Evolutionary conservation across 495 filamentous ascomycete genomes (phyloP), one percentile per base, ranked within the genome.

Genomic region (Penicillium lividum): DNA sequence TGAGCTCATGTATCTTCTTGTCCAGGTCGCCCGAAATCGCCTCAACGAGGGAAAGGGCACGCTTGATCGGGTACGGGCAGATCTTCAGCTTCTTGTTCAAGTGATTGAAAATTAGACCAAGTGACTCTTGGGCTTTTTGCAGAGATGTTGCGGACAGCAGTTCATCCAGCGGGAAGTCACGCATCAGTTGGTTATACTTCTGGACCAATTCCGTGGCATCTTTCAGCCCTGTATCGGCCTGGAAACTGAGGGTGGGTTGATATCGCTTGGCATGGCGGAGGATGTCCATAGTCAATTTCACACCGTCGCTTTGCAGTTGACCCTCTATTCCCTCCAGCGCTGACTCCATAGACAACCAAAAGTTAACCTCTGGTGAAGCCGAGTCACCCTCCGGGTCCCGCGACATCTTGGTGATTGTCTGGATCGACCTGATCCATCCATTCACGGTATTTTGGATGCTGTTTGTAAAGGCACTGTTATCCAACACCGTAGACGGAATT

Each of bases 131-230:
- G n/a, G 97, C 86, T 69, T 95, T 97, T 62, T 85, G 82, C 44
- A 98, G 72, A 3, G 92, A 92, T 5, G 93, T 94, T 5, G 95
- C 92, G 38, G 94, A 95, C 3, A 97, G 81, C 22, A 99, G 76
- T 68, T 99, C 95, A 68, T 97, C 92, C 43, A 97, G 82, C 2
- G 94, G 94, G 61, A 99, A 99, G 67, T 98, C 95, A 45, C 94
- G 86, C 93, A 99, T 97, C 15, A 98, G 80, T 72, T 94, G 90
- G 72, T 99, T 99, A 75, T 97, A 98, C 68, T 96, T 97, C 76
- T 97, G 92, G 38, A 98, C 94, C 74, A 88, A 85, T 59, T 99
- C 93, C 63, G 88, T 92, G 45, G 92, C 91, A 69, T 98, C 95
- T 71, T 92, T 94, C 69, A 99, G 75, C 3, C 94, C 93, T 46